phyloP scores from a whole-genome alignment of 2,329 filamentous ascomycete genomes.

The Curvularia sp. region DNA sequence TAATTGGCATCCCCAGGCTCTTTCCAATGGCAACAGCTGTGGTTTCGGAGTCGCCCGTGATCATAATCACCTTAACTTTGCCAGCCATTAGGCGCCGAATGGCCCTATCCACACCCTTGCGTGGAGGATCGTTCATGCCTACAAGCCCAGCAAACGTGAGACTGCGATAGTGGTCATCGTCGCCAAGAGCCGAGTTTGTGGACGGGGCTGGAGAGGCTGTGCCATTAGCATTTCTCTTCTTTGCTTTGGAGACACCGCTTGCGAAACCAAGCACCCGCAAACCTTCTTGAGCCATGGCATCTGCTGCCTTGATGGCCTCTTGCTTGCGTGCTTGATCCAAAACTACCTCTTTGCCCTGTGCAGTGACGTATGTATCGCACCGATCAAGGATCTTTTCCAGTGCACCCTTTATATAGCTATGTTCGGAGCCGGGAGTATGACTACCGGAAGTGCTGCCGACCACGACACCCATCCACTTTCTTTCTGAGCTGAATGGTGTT shows the following conservation, averaged over 20 bases:
- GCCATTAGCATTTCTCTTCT: conserved; percentile 42
- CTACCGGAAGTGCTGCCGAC: conserved; percentile 64
- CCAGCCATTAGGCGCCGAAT: conserved; percentile 91
- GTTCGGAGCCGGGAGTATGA: conserved; percentile 68
- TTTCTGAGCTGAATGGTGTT: conserved; percentile 93
- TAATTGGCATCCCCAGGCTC: conserved; percentile 92
- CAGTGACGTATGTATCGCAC: conserved; percentile 89
- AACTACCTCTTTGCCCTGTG: conserved; percentile 84
- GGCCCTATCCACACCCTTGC: conserved; percentile 86
- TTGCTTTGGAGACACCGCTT: conserved; percentile 69
- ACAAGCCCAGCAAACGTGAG: conserved; percentile 91
- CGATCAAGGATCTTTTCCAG: conserved; percentile 84
- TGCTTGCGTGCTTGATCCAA: conserved; percentile 78
- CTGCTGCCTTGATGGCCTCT: conserved; percentile 79
- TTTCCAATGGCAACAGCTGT: conserved; percentile 93
- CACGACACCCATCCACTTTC: conserved; percentile 99
- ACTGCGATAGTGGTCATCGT: conserved; percentile 80
- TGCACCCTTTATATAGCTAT: conserved; percentile 95
- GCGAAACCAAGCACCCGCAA: conserved; percentile 92
- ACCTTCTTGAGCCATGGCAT: conserved; percentile 86
- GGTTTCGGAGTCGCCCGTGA: conserved; percentile 94
- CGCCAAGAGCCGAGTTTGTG: conserved; percentile 46
- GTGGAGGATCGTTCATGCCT: conserved; percentile 95
- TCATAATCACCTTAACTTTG: conserved; percentile 98
- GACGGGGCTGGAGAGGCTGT: conserved; percentile 39